These are phyloP conservation scores for Cinchona pubescens DNA, from an alignment of 257 asterid genomes.

Conservation along the genomic window DNA sequence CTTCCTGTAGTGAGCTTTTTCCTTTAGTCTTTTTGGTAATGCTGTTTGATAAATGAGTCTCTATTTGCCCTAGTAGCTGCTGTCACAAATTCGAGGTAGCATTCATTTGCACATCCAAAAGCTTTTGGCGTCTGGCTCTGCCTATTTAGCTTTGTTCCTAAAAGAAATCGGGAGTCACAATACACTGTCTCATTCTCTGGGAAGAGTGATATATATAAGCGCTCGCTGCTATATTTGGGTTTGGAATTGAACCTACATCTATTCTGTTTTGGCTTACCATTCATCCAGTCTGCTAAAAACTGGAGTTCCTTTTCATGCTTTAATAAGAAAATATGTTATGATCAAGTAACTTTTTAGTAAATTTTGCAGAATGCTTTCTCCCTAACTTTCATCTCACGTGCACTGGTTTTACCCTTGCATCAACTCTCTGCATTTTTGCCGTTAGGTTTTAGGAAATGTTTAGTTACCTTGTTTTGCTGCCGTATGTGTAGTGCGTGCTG, in stretches of 20 bases:
- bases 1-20: background rate
- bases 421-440: background rate
- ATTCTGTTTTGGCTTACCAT: background rate
- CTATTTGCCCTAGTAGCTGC: background rate
- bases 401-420: background rate
- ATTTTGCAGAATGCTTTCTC: no score
- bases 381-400: background rate
- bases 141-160: background rate
- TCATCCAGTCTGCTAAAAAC: background rate
- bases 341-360: background rate
- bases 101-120: background rate
- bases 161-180: background rate
- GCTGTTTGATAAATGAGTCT: background rate
- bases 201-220: background rate
- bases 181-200: background rate
- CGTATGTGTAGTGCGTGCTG: background rate
- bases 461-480: background rate
- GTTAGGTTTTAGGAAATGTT: background rate
- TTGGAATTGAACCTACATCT: background rate
- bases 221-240: background rate
- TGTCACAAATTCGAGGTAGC: constrained; percentile 2
- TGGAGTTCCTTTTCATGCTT: background rate
- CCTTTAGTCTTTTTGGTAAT: background rate
- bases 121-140: background rate
- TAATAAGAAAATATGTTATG: background rate